A percentile compares a stretch with the other conserved stretches of the same genome.
Conservation (phyloP, 2,329 filamentous ascomycete genomes). For the Ophiostoma australiae region DNA sequence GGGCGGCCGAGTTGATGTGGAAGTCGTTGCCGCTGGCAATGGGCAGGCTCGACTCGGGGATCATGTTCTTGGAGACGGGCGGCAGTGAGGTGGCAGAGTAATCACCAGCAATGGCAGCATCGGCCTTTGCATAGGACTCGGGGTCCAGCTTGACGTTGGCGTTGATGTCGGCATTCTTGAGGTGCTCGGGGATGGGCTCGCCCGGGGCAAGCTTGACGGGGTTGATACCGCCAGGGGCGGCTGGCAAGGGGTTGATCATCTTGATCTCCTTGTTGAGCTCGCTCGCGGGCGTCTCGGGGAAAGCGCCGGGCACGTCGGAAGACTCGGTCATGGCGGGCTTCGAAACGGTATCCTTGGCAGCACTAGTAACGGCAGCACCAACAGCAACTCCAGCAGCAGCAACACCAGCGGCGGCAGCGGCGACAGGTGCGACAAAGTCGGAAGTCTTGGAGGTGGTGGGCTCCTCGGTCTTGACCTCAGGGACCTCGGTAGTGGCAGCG, state of each 20-base stretch:
- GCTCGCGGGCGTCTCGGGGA: slow-evolving; percentile 47
- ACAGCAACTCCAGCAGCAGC: slow-evolving; percentile 15
- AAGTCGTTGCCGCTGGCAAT: slow-evolving; percentile 46
- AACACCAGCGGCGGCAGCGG: slow-evolving; percentile 12
- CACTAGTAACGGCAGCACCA: slow-evolving; percentile 20
- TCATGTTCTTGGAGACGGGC: slow-evolving; percentile 57
- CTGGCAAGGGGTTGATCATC: slow-evolving; percentile 56
- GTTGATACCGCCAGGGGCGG: slow-evolving; percentile 63
- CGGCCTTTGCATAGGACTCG: slow-evolving; percentile 79
- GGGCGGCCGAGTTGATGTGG: slow-evolving; percentile 48
- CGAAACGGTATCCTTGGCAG: slow-evolving; percentile 19
- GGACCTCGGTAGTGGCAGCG: neutral
- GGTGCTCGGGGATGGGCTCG: slow-evolving; percentile 68
- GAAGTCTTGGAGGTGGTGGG: slow-evolving; percentile 1
- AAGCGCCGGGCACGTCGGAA: slow-evolving; percentile 39
- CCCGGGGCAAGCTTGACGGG: slow-evolving; percentile 74
- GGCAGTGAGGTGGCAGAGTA: slow-evolving; percentile 46
- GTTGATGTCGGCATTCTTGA: slow-evolving; percentile 65
- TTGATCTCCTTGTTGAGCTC: slow-evolving; percentile 51
- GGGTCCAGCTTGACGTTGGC: slow-evolving; percentile 72
- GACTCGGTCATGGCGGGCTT: slow-evolving; percentile 18
- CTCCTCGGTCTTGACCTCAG: neutral
- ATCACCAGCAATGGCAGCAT: slow-evolving; percentile 54
- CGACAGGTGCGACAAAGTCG: neutral
- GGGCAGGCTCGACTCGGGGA: slow-evolving; percentile 78